A percentile compares a stretch with the other conserved stretches of the same genome.
Conservation (phyloP, 1,284 basidiomycete genomes). For the Moesziomyces antarcticus region DNA sequence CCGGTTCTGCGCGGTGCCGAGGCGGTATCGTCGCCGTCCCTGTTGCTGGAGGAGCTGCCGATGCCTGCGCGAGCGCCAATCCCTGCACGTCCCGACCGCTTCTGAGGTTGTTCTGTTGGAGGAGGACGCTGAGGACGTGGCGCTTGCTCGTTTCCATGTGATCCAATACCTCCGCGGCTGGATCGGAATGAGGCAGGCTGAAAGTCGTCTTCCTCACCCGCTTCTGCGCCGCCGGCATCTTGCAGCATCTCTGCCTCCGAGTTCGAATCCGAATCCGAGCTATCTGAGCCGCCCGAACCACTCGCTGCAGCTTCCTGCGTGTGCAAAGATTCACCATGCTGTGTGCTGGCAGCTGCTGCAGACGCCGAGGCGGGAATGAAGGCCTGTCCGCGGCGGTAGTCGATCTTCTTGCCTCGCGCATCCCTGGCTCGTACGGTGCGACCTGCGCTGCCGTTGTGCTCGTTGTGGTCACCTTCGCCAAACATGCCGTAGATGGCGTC, state of each 20-base stretch:
- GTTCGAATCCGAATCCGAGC: no score
- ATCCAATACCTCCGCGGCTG: constrained; percentile 15
- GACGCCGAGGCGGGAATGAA: constrained; percentile 31
- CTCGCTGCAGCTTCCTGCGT: neutral
- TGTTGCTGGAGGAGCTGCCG: constrained; percentile 10
- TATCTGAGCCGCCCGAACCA: neutral
- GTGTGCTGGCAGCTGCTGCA: neutral
- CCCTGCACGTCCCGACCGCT: constrained; percentile 11
- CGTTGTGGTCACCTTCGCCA: constrained; percentile 76
- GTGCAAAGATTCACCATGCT: neutral
- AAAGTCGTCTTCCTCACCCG: constrained; percentile 19
- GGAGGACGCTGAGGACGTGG: neutral
- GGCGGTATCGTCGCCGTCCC: constrained; percentile 15
- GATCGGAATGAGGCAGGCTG: constrained; percentile 31
- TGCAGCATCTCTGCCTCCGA: neutral
- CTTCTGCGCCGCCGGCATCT: neutral
- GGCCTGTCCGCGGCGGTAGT: constrained; percentile 31
- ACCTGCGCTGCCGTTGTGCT: constrained; percentile 11
- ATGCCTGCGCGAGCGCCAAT: constrained; percentile 37
- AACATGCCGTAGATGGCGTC: constrained; percentile 80
- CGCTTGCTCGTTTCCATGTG: constrained; percentile 2
- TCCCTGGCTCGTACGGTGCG: constrained; percentile 26
- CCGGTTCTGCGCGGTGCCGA: constrained; percentile 22
- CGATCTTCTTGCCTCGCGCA: constrained; percentile 22
- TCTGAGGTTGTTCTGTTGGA: neutral